A percentile compares a stretch with the other conserved stretches of the same genome.
These are phyloP conservation scores for Kazachstania bromeliacearum DNA, from an alignment of 805 yeast species.

Conservation along the genomic window DNA sequence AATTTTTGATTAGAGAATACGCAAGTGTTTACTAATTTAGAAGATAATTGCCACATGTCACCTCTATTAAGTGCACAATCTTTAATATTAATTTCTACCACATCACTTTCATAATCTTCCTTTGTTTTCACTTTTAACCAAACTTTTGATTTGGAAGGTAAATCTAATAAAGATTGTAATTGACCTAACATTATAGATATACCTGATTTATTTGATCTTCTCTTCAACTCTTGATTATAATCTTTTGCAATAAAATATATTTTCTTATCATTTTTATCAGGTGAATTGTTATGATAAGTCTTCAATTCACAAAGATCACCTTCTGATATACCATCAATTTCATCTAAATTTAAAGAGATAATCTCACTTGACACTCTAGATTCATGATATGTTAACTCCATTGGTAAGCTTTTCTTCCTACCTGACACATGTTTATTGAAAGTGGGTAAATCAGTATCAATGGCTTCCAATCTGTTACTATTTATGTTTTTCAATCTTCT, in stretches of 20 bases:
- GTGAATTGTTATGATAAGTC: constrained; percentile 29
- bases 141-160: constrained; percentile 62
- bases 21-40: constrained; percentile 51
- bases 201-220: constrained; percentile 22
- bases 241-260: constrained; percentile 37
- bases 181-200: constrained; percentile 54
- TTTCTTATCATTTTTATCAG: constrained; percentile 20
- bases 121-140: constrained; percentile 41
- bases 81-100: constrained; percentile 70
- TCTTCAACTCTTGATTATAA: constrained; percentile 23
- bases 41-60: constrained; percentile 82
- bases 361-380: constrained; percentile 45
- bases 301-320: constrained; percentile 71
- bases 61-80: constrained; percentile 80
- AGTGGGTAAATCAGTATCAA: background rate
- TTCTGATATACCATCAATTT: constrained; percentile 53
- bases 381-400: constrained; percentile 50
- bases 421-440: background rate
- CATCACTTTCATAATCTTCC: constrained; percentile 58
- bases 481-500: background rate
- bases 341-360: constrained; percentile 51
- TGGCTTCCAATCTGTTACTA: too few relatives aligned
- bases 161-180: constrained; percentile 48
- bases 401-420: constrained; percentile 4
- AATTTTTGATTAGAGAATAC: constrained; percentile 58